Conservation (phyloP, 208 protist species). For the Crithidia acanthocephali region DNA sequence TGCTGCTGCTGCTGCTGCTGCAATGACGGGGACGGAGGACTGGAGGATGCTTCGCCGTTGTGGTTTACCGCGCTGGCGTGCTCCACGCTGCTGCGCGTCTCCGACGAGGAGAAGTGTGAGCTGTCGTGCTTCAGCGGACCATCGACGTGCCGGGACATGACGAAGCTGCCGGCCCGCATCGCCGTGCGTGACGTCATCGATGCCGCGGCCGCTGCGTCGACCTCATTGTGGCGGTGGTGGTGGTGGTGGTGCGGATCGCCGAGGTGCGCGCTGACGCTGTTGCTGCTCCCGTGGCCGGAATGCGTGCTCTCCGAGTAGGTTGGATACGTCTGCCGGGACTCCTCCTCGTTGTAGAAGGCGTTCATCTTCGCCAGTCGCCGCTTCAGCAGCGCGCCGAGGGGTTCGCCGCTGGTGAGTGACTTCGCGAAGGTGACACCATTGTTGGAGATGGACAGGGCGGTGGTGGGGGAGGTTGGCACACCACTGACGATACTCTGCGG, state of each 20-base stretch:
- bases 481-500: background rate
- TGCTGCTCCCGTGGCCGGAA: constrained; percentile 20
- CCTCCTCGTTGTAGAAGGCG: constrained; percentile 28
- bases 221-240: background rate
- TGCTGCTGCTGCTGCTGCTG: background rate
- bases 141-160: constrained; percentile 10
- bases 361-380: constrained; percentile 31
- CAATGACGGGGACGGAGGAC: background rate
- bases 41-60: background rate
- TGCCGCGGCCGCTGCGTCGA: background rate
- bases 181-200: constrained; percentile 3
- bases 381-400: constrained; percentile 7
- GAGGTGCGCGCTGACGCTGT: constrained; percentile 15
- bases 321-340: constrained; percentile 25
- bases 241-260: background rate
- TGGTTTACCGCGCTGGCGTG: background rate
- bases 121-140: background rate
- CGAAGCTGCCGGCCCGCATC: constrained; percentile 9
- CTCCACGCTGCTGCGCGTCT: background rate
- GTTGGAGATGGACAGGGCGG: background rate
- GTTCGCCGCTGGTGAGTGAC: background rate
- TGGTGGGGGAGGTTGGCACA: background rate
- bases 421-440: background rate
- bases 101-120: background rate
- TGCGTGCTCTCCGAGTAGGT: background rate